Evolutionary conservation across 2,329 filamentous ascomycete species (phyloP).

Genomic region (Emericellopsis cladophorae): DNA sequence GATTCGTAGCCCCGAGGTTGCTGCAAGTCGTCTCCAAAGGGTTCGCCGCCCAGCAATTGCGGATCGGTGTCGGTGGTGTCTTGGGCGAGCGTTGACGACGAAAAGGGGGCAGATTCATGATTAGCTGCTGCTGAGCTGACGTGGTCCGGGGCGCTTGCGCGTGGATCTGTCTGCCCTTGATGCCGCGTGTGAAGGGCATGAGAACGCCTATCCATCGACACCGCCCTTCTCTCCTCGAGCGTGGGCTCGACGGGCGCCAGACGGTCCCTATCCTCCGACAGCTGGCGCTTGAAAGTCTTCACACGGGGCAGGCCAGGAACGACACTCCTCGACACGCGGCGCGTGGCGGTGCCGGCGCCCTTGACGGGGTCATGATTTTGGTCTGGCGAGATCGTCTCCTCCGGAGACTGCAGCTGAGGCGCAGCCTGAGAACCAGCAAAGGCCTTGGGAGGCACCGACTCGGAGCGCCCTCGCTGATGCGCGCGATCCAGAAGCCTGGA

Average conservation of each 20-base stretch:
- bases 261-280: constrained; percentile 66
- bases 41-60: background rate
- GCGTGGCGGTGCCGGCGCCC: constrained; percentile 18
- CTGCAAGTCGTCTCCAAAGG: background rate
- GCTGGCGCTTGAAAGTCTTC: constrained; percentile 70
- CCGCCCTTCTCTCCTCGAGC: constrained; percentile 55
- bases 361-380: constrained; percentile 6
- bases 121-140: background rate
- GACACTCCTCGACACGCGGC: constrained; percentile 44
- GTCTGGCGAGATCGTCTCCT: background rate
- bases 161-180: background rate
- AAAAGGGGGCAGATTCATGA: background rate
- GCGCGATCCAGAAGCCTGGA: background rate
- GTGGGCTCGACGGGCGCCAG: constrained; percentile 54
- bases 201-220: constrained; percentile 48
- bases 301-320: constrained; percentile 65
- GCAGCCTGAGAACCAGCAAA: background rate
- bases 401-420: background rate
- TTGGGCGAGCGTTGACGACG: background rate
- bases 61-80: background rate
- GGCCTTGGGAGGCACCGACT: background rate
- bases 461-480: no score
- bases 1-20: no score
- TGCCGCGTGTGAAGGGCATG: constrained; percentile 10
- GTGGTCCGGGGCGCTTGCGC: background rate